A percentile compares a stretch with the other conserved stretches of the same genome.
phyloP scores from a whole-genome alignment of 306 rosid genomes.

The Fagus crenata region DNA sequence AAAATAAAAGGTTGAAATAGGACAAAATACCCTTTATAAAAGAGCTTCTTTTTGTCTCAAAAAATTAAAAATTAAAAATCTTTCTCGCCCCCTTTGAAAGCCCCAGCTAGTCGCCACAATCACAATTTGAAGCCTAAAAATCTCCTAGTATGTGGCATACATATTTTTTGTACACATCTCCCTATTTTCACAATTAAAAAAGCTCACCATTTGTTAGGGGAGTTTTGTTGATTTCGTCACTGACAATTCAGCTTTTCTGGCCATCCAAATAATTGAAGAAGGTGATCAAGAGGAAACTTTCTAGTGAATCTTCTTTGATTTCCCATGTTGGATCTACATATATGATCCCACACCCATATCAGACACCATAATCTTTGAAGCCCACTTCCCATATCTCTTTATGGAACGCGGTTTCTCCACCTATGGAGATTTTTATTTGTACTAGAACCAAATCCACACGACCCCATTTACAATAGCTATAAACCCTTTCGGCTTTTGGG shows the following conservation, averaged over 20 bases:
- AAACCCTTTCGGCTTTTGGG: neutral
- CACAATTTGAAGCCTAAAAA: neutral
- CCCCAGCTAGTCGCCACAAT: neutral
- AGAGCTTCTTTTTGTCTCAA: neutral
- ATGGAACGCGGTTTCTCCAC: constrained; percentile 19
- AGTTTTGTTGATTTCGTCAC: constrained; percentile 23
- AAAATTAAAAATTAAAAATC: neutral
- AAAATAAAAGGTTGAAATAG: neutral
- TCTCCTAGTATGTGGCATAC: neutral
- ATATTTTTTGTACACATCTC: neutral
- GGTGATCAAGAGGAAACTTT: neutral
- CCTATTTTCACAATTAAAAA: neutral
- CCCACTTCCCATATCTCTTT: neutral
- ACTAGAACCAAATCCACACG: neutral
- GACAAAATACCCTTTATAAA: neutral
- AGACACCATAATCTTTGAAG: neutral
- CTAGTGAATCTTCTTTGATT: constrained; percentile 7
- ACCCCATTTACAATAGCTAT: neutral
- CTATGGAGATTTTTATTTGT: constrained; percentile 4
- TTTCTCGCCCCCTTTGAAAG: neutral
- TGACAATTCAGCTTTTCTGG: constrained; percentile 4
- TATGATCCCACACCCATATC: neutral
- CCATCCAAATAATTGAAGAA: constrained; percentile 1
- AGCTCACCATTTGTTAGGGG: neutral
- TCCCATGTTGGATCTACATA: neutral